Conservation (phyloP, 345 rosid genomes). For the Abelmoschus esculentus region DNA sequence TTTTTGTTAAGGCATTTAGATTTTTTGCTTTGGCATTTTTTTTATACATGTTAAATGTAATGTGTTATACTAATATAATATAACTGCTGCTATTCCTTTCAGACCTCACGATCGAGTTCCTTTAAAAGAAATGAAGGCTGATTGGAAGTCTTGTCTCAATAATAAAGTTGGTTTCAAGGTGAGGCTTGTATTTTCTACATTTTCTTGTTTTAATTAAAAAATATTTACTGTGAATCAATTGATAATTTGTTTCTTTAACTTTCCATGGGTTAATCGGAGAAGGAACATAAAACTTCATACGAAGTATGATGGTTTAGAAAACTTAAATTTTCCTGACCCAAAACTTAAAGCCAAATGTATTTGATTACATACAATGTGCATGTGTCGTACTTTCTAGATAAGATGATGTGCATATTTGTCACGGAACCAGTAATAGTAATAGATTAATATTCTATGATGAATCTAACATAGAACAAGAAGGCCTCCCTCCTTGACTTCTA, state of each 20-base stretch:
- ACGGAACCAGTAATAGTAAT: not conserved
- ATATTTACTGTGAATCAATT: not conserved
- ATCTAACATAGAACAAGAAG: not conserved
- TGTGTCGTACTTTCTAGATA: not conserved
- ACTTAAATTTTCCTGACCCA: not conserved
- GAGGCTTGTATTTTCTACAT: constrained; percentile 7
- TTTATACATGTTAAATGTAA: not conserved
- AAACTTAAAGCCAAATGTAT: not conserved
- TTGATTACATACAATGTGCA: not conserved
- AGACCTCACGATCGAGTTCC: constrained; percentile 98
- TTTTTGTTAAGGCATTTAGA: not conserved
- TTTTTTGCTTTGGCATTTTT: not conserved
- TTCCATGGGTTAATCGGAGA: not conserved
- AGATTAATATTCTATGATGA: not conserved
- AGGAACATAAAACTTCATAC: not conserved
- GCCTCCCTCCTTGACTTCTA: not conserved
- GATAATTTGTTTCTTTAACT: not conserved
- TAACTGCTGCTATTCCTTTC: constrained; percentile 17
- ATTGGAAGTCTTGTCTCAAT: constrained; percentile 93
- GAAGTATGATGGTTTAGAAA: not conserved
- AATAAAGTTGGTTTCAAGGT: constrained; percentile 96
- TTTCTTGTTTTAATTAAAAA: not conserved
- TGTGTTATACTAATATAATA: not conserved
- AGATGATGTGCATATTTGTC: not conserved
- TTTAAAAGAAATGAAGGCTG: constrained; percentile 91